A percentile compares a stretch with the other conserved stretches of the same genome.
Evolutionary conservation across 2,329 filamentous ascomycete species (phyloP).

Genomic region (Aspergillus quadrilineatus): DNA sequence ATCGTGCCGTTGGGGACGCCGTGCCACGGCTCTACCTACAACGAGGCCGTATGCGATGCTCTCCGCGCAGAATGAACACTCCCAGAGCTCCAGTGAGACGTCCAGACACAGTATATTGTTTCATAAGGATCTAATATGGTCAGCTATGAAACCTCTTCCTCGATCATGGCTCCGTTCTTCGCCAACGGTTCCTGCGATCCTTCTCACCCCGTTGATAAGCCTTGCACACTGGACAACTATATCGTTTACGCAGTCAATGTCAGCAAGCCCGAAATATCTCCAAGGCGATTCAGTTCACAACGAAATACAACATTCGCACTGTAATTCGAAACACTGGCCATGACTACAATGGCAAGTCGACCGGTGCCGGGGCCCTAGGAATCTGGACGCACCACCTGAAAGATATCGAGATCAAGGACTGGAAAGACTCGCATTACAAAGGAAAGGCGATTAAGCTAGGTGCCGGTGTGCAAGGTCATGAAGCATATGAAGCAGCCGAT

Average conservation of each 20-base stretch:
- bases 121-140: not conserved
- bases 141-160: conserved; percentile 13
- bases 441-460: conserved; percentile 57
- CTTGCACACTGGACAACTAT: conserved; percentile 32
- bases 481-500: conserved; percentile 50
- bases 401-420: conserved; percentile 30
- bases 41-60: conserved; percentile 46
- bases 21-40: conserved; percentile 53
- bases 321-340: conserved; percentile 47
- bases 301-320: conserved; percentile 42
- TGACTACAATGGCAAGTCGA: conserved; percentile 54
- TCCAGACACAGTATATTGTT: not conserved
- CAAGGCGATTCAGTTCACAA: conserved; percentile 25
- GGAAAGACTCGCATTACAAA: conserved; percentile 43
- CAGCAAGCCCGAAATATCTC: conserved; percentile 25
- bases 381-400: conserved; percentile 39
- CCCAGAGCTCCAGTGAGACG: conserved; percentile 47
- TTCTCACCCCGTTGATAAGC: conserved; percentile 22
- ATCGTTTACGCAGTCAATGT: conserved; percentile 40
- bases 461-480: conserved; percentile 54
- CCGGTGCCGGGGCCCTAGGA: conserved; percentile 53
- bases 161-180: conserved; percentile 15
- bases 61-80: conserved; percentile 47
- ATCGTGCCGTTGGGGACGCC: conserved; percentile 54
- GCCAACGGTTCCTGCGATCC: conserved; percentile 16